Conservation (phyloP, 352 stramenopile species). For the Globisporangium heterothallicum region DNA sequence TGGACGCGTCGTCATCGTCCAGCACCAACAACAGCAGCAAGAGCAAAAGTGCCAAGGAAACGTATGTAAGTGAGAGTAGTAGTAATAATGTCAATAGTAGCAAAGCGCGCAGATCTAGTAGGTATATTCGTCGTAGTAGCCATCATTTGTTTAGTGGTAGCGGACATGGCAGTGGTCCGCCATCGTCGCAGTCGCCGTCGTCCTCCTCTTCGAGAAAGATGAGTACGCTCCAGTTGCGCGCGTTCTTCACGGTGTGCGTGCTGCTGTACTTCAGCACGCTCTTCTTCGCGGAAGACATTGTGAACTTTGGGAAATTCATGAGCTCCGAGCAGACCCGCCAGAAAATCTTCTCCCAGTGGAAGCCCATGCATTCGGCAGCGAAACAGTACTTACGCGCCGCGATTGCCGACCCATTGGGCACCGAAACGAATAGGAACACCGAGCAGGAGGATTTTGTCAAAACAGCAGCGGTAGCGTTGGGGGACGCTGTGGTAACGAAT, state of each 20-base stretch:
- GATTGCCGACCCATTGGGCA: neutral
- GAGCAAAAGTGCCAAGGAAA: neutral
- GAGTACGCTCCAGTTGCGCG: constrained; percentile 15
- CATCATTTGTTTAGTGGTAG: constrained; percentile 1
- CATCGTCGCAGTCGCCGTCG: neutral
- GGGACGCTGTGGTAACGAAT: neutral
- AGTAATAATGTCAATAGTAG: neutral
- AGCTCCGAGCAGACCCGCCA: constrained; percentile 14
- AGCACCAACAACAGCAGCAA: neutral
- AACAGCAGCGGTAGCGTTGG: neutral
- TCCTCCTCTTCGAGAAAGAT: constrained; percentile 7
- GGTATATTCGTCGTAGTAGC: constrained; percentile 7
- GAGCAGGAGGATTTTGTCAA: neutral
- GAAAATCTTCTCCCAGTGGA: constrained; percentile 13
- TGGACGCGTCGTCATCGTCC: neutral
- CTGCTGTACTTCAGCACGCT: constrained; percentile 15
- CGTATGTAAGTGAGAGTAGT: neutral
- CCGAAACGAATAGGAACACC: neutral
- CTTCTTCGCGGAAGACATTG: constrained; percentile 15
- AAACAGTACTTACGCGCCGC: constrained; percentile 11
- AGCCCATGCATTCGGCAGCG: constrained; percentile 14
- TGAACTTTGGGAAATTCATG: constrained; percentile 9
- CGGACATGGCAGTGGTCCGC: neutral
- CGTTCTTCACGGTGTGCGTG: constrained; percentile 15
- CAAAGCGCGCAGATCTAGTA: constrained; percentile 5